phyloP scores from a whole-genome alignment of 148 eudicot species.

The Hydrangea macrophylla region DNA sequence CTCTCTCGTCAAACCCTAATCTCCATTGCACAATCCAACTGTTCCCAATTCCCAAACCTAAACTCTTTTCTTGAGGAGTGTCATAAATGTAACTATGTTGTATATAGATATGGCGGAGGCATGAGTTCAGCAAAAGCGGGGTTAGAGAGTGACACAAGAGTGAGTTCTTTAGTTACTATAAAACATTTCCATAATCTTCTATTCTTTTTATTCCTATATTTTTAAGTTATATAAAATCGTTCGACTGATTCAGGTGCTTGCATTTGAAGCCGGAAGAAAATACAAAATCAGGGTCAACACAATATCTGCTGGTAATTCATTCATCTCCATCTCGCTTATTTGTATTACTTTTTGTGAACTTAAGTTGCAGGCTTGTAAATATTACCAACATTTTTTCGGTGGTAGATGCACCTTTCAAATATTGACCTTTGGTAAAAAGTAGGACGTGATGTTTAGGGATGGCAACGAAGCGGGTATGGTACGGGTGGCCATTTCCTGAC shows the following conservation, averaged over 20 bases:
- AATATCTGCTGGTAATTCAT: slow-evolving; percentile 80
- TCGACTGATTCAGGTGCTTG: slow-evolving; percentile 57
- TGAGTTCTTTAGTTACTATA: slow-evolving; percentile 22
- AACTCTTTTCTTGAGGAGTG: neutral
- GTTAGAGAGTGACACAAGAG: slow-evolving; percentile 93
- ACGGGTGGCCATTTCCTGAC: no score
- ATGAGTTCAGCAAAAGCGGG: slow-evolving; percentile 99
- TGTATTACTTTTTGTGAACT: neutral
- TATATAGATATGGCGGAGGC: slow-evolving; percentile 90
- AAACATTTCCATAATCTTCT: neutral
- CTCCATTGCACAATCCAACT: no score
- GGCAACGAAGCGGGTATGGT: no score
- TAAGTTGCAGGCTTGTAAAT: neutral
- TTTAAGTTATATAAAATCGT: slow-evolving; percentile 4
- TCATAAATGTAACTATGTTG: neutral
- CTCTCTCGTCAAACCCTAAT: no score
- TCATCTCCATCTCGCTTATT: neutral
- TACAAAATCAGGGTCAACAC: slow-evolving; percentile 82
- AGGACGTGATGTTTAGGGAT: neutral
- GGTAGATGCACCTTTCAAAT: neutral
- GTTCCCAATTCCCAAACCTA: no score
- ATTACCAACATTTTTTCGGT: neutral
- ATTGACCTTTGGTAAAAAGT: neutral
- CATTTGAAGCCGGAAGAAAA: slow-evolving; percentile 96
- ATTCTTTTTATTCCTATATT: neutral